phyloP scores from a whole-genome alignment of 2,329 filamentous ascomycete genomes.

The Fusarium sterilihyphosum region DNA sequence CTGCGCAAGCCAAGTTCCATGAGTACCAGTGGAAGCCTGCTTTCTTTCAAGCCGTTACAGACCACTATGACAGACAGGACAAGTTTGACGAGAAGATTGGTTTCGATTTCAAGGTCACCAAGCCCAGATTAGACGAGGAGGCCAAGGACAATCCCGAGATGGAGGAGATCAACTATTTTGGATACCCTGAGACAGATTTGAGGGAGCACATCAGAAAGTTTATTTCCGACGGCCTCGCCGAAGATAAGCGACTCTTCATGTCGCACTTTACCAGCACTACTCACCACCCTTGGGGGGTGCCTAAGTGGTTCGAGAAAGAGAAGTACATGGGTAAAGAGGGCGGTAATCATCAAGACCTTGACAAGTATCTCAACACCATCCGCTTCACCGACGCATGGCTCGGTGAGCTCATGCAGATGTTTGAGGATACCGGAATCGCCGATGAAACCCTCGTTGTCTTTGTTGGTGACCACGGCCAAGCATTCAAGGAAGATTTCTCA shows the following conservation, averaged over 20 bases:
- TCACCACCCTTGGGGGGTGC: slow-evolving; percentile 46
- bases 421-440: slow-evolving; percentile 46
- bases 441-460: slow-evolving; percentile 48
- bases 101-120: slow-evolving; percentile 45
- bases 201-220: slow-evolving; percentile 47
- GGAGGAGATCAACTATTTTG: slow-evolving; percentile 46
- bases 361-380: slow-evolving; percentile 47
- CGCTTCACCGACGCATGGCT: slow-evolving; percentile 48
- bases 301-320: slow-evolving; percentile 40
- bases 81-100: slow-evolving; percentile 46
- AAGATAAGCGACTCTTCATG: slow-evolving; percentile 48
- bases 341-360: slow-evolving; percentile 42
- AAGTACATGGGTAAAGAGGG: slow-evolving; percentile 39
- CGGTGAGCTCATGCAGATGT: slow-evolving; percentile 44
- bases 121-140: slow-evolving; percentile 42
- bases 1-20: slow-evolving; percentile 35
- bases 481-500: slow-evolving; percentile 46
- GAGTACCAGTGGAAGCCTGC: slow-evolving; percentile 44
- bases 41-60: slow-evolving; percentile 50
- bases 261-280: slow-evolving; percentile 50
- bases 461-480: slow-evolving; percentile 48
- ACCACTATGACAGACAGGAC: slow-evolving; percentile 47
- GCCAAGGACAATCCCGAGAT: slow-evolving; percentile 31
- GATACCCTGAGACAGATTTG: slow-evolving; percentile 45
- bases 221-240: slow-evolving; percentile 43